A percentile compares a stretch with the other conserved stretches of the same genome.
Conservation (phyloP, 768 basidiomycete genomes). For the Trametes sanguinea region DNA sequence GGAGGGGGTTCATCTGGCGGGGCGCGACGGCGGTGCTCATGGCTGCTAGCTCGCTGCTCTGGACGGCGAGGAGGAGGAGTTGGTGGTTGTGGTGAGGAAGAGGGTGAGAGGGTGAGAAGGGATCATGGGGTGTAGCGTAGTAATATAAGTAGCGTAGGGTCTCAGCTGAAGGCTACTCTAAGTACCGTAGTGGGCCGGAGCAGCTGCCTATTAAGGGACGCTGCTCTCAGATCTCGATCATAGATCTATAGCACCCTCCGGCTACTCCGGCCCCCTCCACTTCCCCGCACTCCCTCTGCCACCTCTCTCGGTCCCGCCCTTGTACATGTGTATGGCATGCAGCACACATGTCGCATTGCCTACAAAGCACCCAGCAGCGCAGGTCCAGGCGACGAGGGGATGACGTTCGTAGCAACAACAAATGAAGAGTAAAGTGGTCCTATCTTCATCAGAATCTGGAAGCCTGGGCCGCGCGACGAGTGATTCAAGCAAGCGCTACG, state of each 20-base stretch:
- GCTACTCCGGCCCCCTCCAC: constrained; percentile 8
- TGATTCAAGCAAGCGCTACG: too few relatives aligned
- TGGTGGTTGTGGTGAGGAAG: background rate
- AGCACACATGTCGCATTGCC: too few relatives aligned
- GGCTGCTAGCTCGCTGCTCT: background rate
- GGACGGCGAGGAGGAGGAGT: background rate
- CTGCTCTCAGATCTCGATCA: constrained; percentile 11
- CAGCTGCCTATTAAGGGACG: background rate
- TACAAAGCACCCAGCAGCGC: too few relatives aligned
- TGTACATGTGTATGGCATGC: too few relatives aligned
- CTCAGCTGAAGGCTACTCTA: background rate
- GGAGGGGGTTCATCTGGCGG: constrained; percentile 46
- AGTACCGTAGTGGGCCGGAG: background rate
- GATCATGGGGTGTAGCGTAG: background rate
- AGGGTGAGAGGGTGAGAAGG: background rate
- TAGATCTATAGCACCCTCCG: constrained; percentile 12
- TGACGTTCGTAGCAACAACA: too few relatives aligned
- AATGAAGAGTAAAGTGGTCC: too few relatives aligned
- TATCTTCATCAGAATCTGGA: too few relatives aligned
- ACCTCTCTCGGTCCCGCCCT: background rate
- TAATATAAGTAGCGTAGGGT: background rate
- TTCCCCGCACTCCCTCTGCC: background rate
- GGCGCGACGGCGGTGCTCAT: constrained; percentile 28
- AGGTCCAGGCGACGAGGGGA: too few relatives aligned
- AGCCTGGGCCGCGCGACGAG: too few relatives aligned